Conservation (phyloP, 225 moss, liverwort and hornwort species). For the Straminergon stramineum region DNA sequence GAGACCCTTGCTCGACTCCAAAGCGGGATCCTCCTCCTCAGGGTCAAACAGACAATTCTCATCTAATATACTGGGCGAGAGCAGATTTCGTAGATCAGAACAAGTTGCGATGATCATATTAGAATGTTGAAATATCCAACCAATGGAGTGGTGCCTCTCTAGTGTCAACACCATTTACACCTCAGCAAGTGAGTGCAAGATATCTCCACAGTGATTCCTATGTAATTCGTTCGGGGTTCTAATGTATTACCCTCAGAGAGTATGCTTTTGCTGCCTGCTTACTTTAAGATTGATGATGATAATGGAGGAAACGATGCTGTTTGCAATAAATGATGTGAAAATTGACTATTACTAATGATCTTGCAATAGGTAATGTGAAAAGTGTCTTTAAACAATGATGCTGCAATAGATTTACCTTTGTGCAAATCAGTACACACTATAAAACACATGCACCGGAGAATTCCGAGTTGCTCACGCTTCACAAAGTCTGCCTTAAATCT, state of each 20-base stretch:
- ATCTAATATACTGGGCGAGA: neutral
- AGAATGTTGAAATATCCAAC: neutral
- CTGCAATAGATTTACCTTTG: too few species aligned
- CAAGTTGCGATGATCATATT: neutral
- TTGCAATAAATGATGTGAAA: neutral
- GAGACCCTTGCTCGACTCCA: too few species aligned
- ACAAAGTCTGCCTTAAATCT: too few species aligned
- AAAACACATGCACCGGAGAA: too few species aligned
- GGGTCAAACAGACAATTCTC: neutral
- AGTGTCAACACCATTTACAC: neutral
- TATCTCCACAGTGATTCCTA: neutral
- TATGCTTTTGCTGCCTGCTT: neutral
- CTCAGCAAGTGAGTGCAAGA: neutral
- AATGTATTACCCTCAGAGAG: neutral
- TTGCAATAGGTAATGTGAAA: too few species aligned
- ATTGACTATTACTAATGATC: neutral
- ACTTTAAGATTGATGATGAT: neutral
- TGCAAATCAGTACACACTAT: too few species aligned
- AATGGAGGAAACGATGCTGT: neutral
- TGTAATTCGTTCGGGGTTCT: rapidly evolving
- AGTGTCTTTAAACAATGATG: too few species aligned
- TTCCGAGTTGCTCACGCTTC: too few species aligned
- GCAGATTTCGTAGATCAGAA: neutral
- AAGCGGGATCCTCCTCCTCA: neutral
- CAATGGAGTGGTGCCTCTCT: neutral